phyloP scores from a whole-genome alignment of 306 rosid genomes.

The Crotalaria pallida region DNA sequence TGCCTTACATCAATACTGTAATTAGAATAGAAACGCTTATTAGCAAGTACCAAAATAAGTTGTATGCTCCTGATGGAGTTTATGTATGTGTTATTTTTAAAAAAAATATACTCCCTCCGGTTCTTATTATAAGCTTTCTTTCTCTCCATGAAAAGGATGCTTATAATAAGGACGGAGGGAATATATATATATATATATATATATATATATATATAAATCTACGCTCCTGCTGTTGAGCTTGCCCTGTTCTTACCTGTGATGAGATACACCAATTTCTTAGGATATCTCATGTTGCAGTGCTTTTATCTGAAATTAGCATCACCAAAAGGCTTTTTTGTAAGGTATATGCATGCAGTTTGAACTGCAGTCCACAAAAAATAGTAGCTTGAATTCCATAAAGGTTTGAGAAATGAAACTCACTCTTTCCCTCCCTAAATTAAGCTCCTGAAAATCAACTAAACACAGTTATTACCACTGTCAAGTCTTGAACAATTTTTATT shows the following conservation, averaged over 20 bases:
- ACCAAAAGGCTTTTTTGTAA: background rate
- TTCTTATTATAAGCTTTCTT: too few relatives aligned
- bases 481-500: background rate
- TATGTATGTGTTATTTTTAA: too few relatives aligned
- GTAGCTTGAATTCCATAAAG: background rate
- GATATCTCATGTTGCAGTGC: conserved; percentile 51
- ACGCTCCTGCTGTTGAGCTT: too few relatives aligned
- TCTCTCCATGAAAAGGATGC: too few relatives aligned
- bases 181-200: too few relatives aligned
- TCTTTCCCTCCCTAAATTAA: conserved; percentile 55
- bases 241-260: too few relatives aligned
- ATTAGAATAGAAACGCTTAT: background rate
- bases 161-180: too few relatives aligned
- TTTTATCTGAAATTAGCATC: conserved; percentile 36
- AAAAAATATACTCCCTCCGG: too few relatives aligned
- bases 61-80: too few relatives aligned
- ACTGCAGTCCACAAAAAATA: background rate
- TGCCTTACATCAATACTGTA: background rate
- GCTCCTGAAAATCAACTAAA: conserved; percentile 38
- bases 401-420: conserved; percentile 31
- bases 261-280: too few relatives aligned
- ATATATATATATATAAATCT: too few relatives aligned
- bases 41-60: too few relatives aligned
- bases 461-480: background rate
- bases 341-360: background rate